Conservation (phyloP, 805 yeast genomes). For the Zygoascus biomembranicola region DNA sequence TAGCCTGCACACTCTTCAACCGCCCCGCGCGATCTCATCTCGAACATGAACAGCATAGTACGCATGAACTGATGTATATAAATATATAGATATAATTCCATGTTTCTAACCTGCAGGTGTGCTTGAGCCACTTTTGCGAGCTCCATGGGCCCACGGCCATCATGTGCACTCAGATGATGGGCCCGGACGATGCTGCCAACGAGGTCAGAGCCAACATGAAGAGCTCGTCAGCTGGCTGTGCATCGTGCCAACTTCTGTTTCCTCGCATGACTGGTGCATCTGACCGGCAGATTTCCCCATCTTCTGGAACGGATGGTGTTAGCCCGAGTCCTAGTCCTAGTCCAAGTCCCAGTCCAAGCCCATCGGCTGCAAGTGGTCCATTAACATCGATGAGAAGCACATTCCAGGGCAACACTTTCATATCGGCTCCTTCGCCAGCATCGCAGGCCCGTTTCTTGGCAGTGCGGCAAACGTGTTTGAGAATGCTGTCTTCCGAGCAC, state of each 20-base stretch:
- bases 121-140: constrained; percentile 26
- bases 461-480: constrained; percentile 22
- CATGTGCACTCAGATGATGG: constrained; percentile 23
- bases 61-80: not conserved
- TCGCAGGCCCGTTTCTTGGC: constrained; percentile 20
- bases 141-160: constrained; percentile 25
- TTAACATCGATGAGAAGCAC: not conserved
- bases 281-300: not conserved
- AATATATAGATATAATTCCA: not conserved
- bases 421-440: constrained; percentile 21
- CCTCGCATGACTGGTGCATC: constrained; percentile 6
- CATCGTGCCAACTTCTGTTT: constrained; percentile 17
- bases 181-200: constrained; percentile 5
- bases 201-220: constrained; percentile 7
- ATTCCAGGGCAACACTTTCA: constrained; percentile 3
- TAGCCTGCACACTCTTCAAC: not conserved
- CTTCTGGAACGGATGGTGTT: not conserved
- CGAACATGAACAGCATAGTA: not conserved
- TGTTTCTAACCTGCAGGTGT: constrained; percentile 13
- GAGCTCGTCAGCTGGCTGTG: constrained; percentile 10
- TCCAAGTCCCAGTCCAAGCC: not conserved
- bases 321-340: not conserved
- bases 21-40: not conserved
- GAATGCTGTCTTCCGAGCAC: constrained; percentile 19
- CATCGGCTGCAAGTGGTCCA: not conserved